Conservation (phyloP, 2,329 filamentous ascomycete genomes). For the Nemania sp. region DNA sequence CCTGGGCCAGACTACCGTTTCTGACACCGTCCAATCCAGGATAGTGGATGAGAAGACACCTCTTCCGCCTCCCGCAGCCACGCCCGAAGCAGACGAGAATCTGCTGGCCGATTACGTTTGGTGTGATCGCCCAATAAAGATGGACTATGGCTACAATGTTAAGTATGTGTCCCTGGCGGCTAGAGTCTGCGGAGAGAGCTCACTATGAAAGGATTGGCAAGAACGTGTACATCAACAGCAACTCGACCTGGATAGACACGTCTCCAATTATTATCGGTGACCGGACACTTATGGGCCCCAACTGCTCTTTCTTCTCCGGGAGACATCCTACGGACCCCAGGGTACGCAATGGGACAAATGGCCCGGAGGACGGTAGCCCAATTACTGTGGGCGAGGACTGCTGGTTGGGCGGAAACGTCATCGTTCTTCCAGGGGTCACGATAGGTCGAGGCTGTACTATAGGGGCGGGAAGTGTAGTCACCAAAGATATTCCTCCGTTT, state of each 20-base stretch:
- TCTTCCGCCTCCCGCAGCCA: constrained; percentile 61
- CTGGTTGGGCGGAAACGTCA: constrained; percentile 74
- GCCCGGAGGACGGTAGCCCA: constrained; percentile 73
- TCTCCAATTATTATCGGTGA: constrained; percentile 74
- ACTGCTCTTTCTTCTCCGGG: constrained; percentile 74
- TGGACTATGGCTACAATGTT: constrained; percentile 80
- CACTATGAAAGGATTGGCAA: constrained; percentile 57
- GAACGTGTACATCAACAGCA: constrained; percentile 74
- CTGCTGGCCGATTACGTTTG: constrained; percentile 67
- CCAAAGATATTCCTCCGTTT: constrained; percentile 70
- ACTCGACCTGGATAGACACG: constrained; percentile 77
- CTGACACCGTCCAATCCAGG: constrained; percentile 45
- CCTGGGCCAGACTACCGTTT: neutral
- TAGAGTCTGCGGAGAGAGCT: constrained; percentile 13
- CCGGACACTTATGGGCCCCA: constrained; percentile 77
- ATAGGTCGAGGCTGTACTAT: constrained; percentile 75
- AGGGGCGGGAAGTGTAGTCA: constrained; percentile 82
- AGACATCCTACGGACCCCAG: constrained; percentile 77
- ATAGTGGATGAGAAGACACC: constrained; percentile 64
- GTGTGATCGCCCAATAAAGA: constrained; percentile 69
- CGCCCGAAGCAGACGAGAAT: constrained; percentile 65
- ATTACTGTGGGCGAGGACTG: constrained; percentile 80
- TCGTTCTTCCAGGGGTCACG: constrained; percentile 74
- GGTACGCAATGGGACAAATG: constrained; percentile 71
- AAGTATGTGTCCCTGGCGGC: constrained; percentile 43